Evolutionary conservation across 2,329 filamentous ascomycete genomes (phyloP).

Genomic region (Colletotrichum coccodes): DNA sequence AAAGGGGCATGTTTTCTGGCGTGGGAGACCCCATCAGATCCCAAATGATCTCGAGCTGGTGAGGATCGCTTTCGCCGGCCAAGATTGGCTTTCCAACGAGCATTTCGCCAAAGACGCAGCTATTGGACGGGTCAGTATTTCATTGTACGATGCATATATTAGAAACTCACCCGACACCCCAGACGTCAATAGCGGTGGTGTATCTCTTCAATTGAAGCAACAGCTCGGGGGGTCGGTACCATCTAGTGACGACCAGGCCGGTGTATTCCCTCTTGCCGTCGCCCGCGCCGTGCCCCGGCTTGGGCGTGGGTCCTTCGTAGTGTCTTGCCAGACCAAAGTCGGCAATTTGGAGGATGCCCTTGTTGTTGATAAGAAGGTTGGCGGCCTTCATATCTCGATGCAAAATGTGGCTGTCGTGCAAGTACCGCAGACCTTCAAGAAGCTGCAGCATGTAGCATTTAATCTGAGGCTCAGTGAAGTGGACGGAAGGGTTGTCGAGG

Average conservation of each 20-base stretch:
- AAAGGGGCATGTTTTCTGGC: conserved; percentile 93
- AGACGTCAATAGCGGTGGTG: conserved; percentile 97
- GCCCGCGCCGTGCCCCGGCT: conserved; percentile 81
- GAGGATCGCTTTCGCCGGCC: conserved; percentile 85
- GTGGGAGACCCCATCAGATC: conserved; percentile 90
- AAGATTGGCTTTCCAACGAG: conserved; percentile 93
- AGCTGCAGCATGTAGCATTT: conserved; percentile 98
- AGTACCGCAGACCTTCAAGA: conserved; percentile 86
- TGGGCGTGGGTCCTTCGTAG: conserved; percentile 86
- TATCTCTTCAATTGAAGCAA: conserved; percentile 88
- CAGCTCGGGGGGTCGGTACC: conserved; percentile 96
- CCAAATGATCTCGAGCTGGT: conserved; percentile 95
- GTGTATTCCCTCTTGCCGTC: conserved; percentile 93
- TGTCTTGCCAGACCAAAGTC: conserved; percentile 96
- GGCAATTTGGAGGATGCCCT: conserved; percentile 92
- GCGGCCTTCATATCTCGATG: conserved; percentile 99
- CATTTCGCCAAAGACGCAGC: conserved; percentile 99
- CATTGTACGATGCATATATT: neutral
- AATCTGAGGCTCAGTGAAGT: conserved; percentile 89
- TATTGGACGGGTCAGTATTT: conserved; percentile 46
- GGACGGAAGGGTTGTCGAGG: conserved; percentile 91
- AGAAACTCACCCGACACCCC: conserved; percentile 86
- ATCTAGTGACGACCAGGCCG: conserved; percentile 93
- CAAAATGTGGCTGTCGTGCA: conserved; percentile 89
- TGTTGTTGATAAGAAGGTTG: conserved; percentile 95